A percentile compares a stretch with the other conserved stretches of the same genome.
Conservation (phyloP, 2,329 filamentous ascomycete species). For the Penicillium concentricum region DNA sequence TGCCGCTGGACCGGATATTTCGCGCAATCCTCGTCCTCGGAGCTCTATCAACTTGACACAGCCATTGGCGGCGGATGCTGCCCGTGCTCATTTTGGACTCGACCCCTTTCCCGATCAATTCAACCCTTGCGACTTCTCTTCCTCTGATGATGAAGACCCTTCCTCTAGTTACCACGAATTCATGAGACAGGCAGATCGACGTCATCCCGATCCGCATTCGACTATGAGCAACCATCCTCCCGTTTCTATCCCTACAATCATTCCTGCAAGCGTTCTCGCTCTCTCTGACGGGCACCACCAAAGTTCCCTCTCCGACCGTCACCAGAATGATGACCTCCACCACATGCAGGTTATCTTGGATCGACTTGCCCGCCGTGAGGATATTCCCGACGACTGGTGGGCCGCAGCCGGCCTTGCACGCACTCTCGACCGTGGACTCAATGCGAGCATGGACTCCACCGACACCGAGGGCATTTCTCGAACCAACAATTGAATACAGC, state of each 20-base stretch:
- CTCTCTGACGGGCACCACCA: neutral
- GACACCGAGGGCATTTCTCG: slow-evolving; percentile 22
- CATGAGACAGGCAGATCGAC: slow-evolving; percentile 11
- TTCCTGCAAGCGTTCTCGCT: neutral
- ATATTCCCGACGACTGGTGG: slow-evolving; percentile 84
- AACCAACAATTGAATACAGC: slow-evolving; percentile 8
- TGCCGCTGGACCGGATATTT: slow-evolving; percentile 28
- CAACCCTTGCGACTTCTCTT: slow-evolving; percentile 40
- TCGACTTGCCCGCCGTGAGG: slow-evolving; percentile 66
- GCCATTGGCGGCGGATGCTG: slow-evolving; percentile 23
- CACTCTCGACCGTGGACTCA: slow-evolving; percentile 41
- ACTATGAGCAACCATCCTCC: slow-evolving; percentile 36
- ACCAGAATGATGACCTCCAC: slow-evolving; percentile 46
- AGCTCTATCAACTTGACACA: slow-evolving; percentile 43
- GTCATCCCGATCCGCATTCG: slow-evolving; percentile 27
- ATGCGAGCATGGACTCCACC: slow-evolving; percentile 23
- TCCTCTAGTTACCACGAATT: slow-evolving; percentile 15
- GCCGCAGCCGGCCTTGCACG: slow-evolving; percentile 65
- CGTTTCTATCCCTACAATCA: slow-evolving; percentile 23
- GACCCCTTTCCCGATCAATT: slow-evolving; percentile 38
- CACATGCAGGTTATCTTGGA: slow-evolving; percentile 73
- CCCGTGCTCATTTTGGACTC: slow-evolving; percentile 28
- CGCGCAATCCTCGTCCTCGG: slow-evolving; percentile 29
- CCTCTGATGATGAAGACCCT: slow-evolving; percentile 34
- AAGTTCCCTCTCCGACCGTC: slow-evolving; percentile 28